These are phyloP conservation scores for Diaporthe citrichinensis DNA, from an alignment of 2,329 filamentous ascomycete species.

Conservation along the genomic window DNA sequence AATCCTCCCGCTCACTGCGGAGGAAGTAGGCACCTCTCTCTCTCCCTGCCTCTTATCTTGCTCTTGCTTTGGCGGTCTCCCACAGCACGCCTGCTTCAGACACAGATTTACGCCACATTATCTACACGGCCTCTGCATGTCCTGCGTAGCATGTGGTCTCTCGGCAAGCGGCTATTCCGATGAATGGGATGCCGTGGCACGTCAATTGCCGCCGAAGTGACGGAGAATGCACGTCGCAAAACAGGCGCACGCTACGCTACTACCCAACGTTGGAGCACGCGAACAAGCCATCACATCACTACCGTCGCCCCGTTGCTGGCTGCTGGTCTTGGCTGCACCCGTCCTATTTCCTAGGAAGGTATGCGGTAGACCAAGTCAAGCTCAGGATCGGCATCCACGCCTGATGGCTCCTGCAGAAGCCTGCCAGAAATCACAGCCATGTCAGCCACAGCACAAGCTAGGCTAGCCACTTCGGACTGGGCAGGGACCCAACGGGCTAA, in stretches of 20 bases:
- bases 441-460: constrained; percentile 29
- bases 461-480: not conserved
- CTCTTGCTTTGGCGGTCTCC: not conserved
- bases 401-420: constrained; percentile 26
- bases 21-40: not conserved
- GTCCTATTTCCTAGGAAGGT: not conserved
- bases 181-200: constrained; percentile 1
- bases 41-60: not conserved
- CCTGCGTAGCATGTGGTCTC: not conserved
- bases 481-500: constrained; percentile 14
- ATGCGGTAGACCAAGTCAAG: not conserved
- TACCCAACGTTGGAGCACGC: constrained; percentile 8
- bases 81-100: not conserved
- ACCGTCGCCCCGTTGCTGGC: not conserved
- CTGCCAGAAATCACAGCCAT: constrained; percentile 16
- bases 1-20: constrained; percentile 5
- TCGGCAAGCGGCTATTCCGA: constrained; percentile 12
- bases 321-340: constrained; percentile 11
- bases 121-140: not conserved
- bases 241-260: not conserved
- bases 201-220: constrained; percentile 20
- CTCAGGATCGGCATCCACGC: constrained; percentile 24
- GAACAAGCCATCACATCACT: constrained; percentile 3
- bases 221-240: not conserved
- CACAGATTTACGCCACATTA: not conserved